Conservation (phyloP, 2,329 filamentous ascomycete genomes). For the Phyllosticta capitalensis region DNA sequence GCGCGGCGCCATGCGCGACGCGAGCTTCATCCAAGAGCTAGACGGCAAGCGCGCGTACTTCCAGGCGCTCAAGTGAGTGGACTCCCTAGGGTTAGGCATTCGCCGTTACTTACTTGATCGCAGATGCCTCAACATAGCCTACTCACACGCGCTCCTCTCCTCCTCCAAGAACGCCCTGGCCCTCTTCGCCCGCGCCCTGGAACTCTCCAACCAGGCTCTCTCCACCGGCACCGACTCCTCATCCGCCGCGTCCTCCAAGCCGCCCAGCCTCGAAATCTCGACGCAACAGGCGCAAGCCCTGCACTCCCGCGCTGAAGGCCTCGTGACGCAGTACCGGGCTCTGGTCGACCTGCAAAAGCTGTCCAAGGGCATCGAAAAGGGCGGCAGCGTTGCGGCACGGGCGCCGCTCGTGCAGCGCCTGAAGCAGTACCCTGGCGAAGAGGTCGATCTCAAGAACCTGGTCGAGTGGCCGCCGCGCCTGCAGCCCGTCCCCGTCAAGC, state of each 20-base stretch:
- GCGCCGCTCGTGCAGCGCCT: constrained; percentile 64
- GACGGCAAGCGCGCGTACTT: constrained; percentile 75
- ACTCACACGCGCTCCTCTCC: constrained; percentile 68
- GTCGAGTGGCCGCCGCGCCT: constrained; percentile 82
- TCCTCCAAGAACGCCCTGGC: constrained; percentile 74
- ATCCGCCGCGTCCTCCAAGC: constrained; percentile 21
- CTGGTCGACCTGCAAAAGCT: constrained; percentile 63
- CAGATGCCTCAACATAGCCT: constrained; percentile 73
- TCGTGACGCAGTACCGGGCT: constrained; percentile 73
- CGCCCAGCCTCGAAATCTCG: constrained; percentile 61
- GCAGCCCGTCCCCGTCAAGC: constrained; percentile 80
- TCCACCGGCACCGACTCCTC: constrained; percentile 27
- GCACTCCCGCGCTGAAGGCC: constrained; percentile 52
- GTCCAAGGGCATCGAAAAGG: neutral
- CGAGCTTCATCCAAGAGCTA: constrained; percentile 65
- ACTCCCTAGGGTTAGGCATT: neutral
- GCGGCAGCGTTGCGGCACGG: constrained; percentile 25
- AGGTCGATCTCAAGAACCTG: constrained; percentile 66
- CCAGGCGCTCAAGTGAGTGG: constrained; percentile 66
- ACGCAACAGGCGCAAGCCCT: constrained; percentile 50
- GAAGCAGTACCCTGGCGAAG: constrained; percentile 61
- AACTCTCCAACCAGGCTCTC: constrained; percentile 48
- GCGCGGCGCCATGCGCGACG: constrained; percentile 79
- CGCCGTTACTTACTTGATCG: neutral
- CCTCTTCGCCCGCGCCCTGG: constrained; percentile 63